phyloP scores from a whole-genome alignment of 179 eudicot species.

The Amaranthus tricolor region DNA sequence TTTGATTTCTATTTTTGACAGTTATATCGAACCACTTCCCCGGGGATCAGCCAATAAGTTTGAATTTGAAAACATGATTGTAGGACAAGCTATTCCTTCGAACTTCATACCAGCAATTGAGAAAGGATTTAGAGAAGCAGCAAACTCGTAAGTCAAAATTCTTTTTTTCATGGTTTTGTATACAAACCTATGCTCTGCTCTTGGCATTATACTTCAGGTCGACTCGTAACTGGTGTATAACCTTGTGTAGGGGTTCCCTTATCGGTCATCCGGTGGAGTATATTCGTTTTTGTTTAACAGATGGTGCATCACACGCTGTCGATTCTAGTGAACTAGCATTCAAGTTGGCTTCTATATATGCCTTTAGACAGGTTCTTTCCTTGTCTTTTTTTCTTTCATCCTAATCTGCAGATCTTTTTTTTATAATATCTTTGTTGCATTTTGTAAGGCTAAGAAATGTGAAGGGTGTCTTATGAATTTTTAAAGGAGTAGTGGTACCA shows the following conservation, averaged over 20 bases:
- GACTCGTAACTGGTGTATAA: conserved; percentile 9
- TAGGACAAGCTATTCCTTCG: conserved; percentile 93
- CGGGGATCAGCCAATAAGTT: conserved; percentile 74
- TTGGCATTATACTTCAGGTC: background rate
- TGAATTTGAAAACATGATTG: conserved; percentile 83
- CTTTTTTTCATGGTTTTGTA: background rate
- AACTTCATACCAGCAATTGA: conserved; percentile 90
- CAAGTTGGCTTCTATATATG: conserved; percentile 88
- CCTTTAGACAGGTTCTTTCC: conserved; percentile 85
- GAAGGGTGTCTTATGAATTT: background rate
- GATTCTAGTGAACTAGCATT: conserved; percentile 99
- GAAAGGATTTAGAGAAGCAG: conserved; percentile 96
- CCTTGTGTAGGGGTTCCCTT: conserved; percentile 70
- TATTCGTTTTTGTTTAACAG: conserved; percentile 70
- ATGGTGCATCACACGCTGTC: conserved; percentile 93
- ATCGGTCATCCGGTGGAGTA: conserved; percentile 96
- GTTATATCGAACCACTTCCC: conserved; percentile 89
- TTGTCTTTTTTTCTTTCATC: conserved; percentile 1
- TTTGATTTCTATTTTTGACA: conserved; percentile 27
- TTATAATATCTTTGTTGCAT: background rate
- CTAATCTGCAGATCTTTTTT: background rate
- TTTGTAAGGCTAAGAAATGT: background rate
- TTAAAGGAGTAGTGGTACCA: background rate
- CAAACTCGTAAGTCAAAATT: conserved; percentile 70
- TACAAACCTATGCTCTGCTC: background rate